These are phyloP conservation scores for Alternaria atra DNA, from an alignment of 2,329 filamentous ascomycete genomes.

Conservation along the genomic window DNA sequence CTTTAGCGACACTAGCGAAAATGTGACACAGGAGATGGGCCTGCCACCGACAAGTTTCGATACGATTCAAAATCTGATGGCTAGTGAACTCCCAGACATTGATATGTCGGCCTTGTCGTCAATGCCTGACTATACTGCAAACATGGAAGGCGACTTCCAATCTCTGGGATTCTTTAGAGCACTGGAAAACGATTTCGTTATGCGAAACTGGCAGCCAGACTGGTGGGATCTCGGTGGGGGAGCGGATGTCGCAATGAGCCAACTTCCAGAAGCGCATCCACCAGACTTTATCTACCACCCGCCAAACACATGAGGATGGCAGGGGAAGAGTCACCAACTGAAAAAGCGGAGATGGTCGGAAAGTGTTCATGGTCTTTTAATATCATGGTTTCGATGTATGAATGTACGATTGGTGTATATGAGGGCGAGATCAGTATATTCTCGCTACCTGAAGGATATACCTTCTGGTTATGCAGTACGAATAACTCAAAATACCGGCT, in stretches of 20 bases:
- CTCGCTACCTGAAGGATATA: neutral
- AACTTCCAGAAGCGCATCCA: conserved; percentile 4
- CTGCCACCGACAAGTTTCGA: conserved; percentile 12
- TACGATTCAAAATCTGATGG: conserved; percentile 18
- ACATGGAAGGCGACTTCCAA: conserved; percentile 31
- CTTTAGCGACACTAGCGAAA: neutral
- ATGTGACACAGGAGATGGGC: neutral
- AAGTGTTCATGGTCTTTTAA: neutral
- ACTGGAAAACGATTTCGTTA: conserved; percentile 42
- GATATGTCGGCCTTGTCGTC: conserved; percentile 26
- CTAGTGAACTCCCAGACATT: conserved; percentile 26
- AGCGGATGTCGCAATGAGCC: conserved; percentile 4
- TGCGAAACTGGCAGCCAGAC: conserved; percentile 38
- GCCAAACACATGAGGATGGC: neutral
- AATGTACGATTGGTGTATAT: neutral
- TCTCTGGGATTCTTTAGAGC: conserved; percentile 38
- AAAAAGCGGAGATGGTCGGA: neutral
- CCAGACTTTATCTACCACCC: neutral
- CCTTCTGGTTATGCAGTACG: neutral
- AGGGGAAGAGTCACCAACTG: neutral
- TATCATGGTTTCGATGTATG: neutral
- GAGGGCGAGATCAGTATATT: neutral
- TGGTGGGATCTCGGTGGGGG: conserved; percentile 40
- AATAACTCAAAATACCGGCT: neutral
- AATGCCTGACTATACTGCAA: conserved; percentile 28